A percentile compares a stretch with the other conserved stretches of the same genome.
phyloP scores from a whole-genome alignment of 2,329 filamentous ascomycete genomes.

The Penicillium sclerotiorum region DNA sequence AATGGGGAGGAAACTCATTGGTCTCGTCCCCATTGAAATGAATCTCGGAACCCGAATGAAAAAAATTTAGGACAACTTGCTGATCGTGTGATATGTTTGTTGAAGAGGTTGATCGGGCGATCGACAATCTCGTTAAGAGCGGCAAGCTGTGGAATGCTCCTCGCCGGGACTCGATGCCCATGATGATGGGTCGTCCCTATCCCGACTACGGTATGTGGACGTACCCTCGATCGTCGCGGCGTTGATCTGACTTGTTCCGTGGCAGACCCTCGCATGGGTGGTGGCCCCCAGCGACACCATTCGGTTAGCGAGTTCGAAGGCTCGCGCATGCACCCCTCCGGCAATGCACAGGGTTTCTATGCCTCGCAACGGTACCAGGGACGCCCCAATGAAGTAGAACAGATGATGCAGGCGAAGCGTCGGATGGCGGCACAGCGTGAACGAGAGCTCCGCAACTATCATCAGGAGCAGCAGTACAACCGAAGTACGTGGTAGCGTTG shows the following conservation, averaged over 20 bases:
- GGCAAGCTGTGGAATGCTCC: constrained; percentile 79
- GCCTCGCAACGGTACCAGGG: constrained; percentile 88
- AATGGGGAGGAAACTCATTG: not conserved
- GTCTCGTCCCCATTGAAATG: no score
- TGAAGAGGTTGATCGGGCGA: constrained; percentile 90
- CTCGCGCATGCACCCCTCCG: constrained; percentile 70
- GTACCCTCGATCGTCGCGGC: constrained; percentile 27
- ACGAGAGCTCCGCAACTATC: constrained; percentile 98
- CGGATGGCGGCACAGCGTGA: constrained; percentile 99
- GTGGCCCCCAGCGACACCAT: constrained; percentile 72
- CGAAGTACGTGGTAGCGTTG: constrained; percentile 72
- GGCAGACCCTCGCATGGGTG: constrained; percentile 70
- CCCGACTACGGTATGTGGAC: constrained; percentile 61
- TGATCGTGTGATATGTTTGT: constrained; percentile 27
- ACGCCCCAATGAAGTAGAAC: constrained; percentile 89
- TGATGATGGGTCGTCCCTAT: constrained; percentile 62
- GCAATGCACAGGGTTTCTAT: constrained; percentile 91
- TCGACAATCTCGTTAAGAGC: constrained; percentile 95
- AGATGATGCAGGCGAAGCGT: constrained; percentile 98
- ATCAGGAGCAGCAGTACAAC: constrained; percentile 99
- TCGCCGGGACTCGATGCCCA: constrained; percentile 79
- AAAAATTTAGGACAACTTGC: not conserved
- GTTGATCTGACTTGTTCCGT: constrained; percentile 27
- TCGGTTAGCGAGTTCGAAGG: constrained; percentile 83
- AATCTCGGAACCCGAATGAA: no score